Base-by-base conservation (phyloP, 148 eudicot species). In the Nepenthes gracilis region DNA sequence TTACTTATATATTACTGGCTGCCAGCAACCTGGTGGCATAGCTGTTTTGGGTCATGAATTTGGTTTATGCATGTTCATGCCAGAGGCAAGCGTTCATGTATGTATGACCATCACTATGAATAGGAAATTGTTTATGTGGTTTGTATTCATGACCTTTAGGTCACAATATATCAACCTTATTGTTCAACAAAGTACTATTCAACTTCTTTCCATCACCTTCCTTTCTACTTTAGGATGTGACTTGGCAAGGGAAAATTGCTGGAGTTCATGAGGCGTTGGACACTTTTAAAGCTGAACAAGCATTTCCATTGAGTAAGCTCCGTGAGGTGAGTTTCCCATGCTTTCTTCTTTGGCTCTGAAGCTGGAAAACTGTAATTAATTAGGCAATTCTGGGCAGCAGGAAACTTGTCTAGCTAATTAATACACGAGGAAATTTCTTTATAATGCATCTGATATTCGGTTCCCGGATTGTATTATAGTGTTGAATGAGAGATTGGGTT, bases 1-100 rank as follows among this genome's bases (percentile, higher is more conserved):
- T 67, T 90, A 81, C 73, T 77, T 69, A 12, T 90, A 87, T 45
- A 76, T 90, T 57, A 90, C 97, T 12, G 97, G 97, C 54, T 90
- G 97, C 70, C 92, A 85, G 62, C 97, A 90, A 63, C 95, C 97
- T 56, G 97, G 92, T 58, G 95, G 95, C 10, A 33, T 90, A 47
- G 97, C 95, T 33, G 92, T 90, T 60, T 77, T 90, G 43, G 85
- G 97, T 71, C 97, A 81, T 69, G 83, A 87, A 2, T 73, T 77
- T 75, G 97, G 97, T 61, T 80, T 90, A 58, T 90, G 97, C 87
- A 90, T 90, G 97, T 90, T 90, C 77, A 85, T 90, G 97, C 95
- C 97, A 12, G 87, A 90, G 74, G 61, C 89, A 53, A 79, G 68
- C 54, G 74, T 71, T 63, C 79, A 83, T 63, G 95, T 90, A 85